Evolutionary conservation across 2,329 filamentous ascomycete genomes (phyloP).

Genomic region (Calonectria honghensis): DNA sequence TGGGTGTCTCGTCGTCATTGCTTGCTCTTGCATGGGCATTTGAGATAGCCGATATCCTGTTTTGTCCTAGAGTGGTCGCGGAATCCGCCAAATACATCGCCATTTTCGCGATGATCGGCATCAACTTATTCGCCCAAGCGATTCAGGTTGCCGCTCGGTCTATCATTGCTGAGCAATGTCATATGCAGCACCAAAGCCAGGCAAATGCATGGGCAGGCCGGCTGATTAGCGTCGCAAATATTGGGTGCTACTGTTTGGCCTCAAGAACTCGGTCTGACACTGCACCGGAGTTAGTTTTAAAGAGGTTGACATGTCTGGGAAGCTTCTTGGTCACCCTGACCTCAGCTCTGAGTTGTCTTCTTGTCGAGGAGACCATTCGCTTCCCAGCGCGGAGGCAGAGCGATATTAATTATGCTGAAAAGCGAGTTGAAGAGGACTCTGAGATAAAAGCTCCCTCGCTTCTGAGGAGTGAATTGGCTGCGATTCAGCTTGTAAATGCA

Average conservation of each 20-base stretch:
- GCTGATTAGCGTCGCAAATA: not conserved
- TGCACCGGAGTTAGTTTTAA: not conserved
- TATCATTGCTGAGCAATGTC: not conserved
- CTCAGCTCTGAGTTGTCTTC: not conserved
- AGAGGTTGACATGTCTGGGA: not conserved
- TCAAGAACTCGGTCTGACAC: not conserved
- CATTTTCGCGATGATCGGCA: not conserved
- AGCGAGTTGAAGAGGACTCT: not conserved
- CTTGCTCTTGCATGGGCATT: constrained; percentile 1
- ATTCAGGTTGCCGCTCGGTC: not conserved
- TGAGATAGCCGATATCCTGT: not conserved
- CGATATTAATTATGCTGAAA: not conserved
- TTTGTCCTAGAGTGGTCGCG: not conserved
- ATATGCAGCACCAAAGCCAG: not conserved
- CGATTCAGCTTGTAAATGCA: not conserved
- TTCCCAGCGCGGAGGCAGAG: not conserved
- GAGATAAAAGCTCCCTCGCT: not conserved
- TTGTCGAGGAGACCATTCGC: not conserved
- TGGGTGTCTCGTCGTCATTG: not conserved
- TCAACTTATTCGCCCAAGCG: not conserved
- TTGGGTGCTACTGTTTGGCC: not conserved
- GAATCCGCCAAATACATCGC: not conserved
- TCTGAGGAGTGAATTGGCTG: not conserved
- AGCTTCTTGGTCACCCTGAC: not conserved
- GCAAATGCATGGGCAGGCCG: not conserved